Evolutionary conservation across 352 stramenopile species (phyloP).

Genomic region (Phytophthora agathidicida): DNA sequence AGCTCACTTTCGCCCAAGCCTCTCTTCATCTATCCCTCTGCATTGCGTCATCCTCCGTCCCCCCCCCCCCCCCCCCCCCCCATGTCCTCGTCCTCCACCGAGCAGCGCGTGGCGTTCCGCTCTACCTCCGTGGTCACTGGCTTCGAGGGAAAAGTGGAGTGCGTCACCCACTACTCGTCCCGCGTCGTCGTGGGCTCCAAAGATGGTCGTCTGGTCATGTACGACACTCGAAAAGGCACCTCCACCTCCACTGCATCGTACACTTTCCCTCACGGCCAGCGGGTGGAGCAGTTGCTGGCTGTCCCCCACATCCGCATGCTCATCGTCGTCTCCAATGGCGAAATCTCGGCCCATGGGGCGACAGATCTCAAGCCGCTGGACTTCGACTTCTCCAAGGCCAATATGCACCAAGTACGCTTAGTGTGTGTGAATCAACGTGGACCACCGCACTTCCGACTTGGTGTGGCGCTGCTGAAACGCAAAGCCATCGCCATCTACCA

Average conservation of each 20-base stretch:
- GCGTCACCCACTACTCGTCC: conserved; percentile 88
- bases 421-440: conserved; percentile 87
- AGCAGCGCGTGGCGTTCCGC: conserved; percentile 76
- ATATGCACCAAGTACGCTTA: conserved; percentile 69
- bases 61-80: not conserved
- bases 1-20: too few relatives aligned
- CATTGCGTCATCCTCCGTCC: too few relatives aligned
- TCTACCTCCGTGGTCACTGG: conserved; percentile 71
- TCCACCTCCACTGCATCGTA: conserved; percentile 61
- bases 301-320: conserved; percentile 90
- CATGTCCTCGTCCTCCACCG: conserved; percentile 29
- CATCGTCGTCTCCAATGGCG: conserved; percentile 78
- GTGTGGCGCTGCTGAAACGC: conserved; percentile 64
- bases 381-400: conserved; percentile 86
- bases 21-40: too few relatives aligned
- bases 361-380: conserved; percentile 79
- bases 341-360: conserved; percentile 73
- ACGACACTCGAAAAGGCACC: conserved; percentile 85
- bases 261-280: conserved; percentile 74
- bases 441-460: conserved; percentile 83
- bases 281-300: conserved; percentile 81
- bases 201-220: conserved; percentile 87
- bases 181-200: conserved; percentile 82
- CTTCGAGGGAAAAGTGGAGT: conserved; percentile 86
- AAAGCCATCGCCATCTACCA: conserved; percentile 85